Percentiles rank a stretch among this genome's conserved stretches.
These are phyloP conservation scores for Chlamydomonas applanata DNA, from an alignment of 139 green algal genomes.

Conservation along the genomic window DNA sequence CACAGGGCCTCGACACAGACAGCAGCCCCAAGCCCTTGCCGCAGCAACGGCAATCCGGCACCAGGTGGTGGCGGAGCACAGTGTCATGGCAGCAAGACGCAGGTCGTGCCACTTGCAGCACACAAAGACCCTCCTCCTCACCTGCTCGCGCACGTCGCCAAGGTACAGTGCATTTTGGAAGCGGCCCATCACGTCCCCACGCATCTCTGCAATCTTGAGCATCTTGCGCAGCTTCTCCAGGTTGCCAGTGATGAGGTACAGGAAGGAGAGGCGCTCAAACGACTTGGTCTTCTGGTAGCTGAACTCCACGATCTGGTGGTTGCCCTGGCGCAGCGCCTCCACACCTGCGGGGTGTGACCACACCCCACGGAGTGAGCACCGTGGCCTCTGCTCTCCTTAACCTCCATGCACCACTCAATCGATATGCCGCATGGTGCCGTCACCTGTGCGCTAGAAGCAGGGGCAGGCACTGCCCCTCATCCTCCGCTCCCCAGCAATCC, in stretches of 20 bases:
- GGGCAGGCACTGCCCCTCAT: neutral
- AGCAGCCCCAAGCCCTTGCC: neutral
- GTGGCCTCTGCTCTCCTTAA: too few species aligned
- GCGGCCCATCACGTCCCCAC: conserved; percentile 88
- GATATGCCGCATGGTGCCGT: too few species aligned
- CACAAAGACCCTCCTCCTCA: conserved; percentile 15
- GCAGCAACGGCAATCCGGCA: neutral
- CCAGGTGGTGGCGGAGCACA: too few species aligned
- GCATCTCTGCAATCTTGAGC: conserved; percentile 98
- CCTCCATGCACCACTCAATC: too few species aligned
- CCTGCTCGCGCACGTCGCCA: conserved; percentile 84
- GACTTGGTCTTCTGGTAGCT: conserved; percentile 98
- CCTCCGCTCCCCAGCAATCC: neutral
- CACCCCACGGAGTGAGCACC: too few species aligned
- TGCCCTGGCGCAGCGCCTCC: conserved; percentile 79
- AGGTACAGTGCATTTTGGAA: conserved; percentile 99
- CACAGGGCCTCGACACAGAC: neutral
- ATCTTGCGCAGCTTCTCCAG: conserved; percentile 82
- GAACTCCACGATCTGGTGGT: conserved; percentile 98
- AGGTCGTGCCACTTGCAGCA: neutral
- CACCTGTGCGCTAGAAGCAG: neutral
- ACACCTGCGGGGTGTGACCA: conserved; percentile 22
- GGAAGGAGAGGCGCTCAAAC: conserved; percentile 97
- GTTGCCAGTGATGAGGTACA: conserved; percentile 98
- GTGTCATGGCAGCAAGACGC: too few species aligned